Evolutionary conservation across 106 monocot species (phyloP), one percentile per base, ranked within the genome.

Genomic region (Dendrobium nobile): DNA sequence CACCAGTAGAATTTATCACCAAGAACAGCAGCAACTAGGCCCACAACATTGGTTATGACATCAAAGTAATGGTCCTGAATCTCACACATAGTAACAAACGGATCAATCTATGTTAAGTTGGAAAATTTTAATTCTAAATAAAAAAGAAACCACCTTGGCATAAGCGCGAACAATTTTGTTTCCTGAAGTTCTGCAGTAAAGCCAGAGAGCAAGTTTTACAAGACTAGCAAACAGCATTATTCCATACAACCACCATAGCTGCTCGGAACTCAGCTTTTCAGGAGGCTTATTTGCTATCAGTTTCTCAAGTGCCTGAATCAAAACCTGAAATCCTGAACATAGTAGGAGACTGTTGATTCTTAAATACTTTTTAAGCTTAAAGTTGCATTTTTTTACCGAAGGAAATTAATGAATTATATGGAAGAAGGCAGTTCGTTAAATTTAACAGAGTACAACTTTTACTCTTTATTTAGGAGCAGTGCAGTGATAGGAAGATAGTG

Each of bases 31-130:
- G 97, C 92, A 81, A 84, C 91, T 77, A 98, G 77, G 18, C 97
- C 97, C 54, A 94, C 82, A 81, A 92, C 82, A 80, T 98, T 98
- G 37, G 97, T 98, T 47, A 98, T 85, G 33, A 98, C 97, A 84
- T 98, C 97, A 81, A 92, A 98, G 79, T 90, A 98, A 82, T 98
- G 97, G 80, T 94, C 97, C 97, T 98, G 79, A 6, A 67, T 51
- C 31, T 43, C 77, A 68, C 31, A 80, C 4, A 48, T 8, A 82
- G 26, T 33, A 41, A 13, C 9, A 43, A 67, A 18, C 2, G 19
- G 13, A 74, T 74, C 20, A 41, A 42, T 43, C 40, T n/a, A 61
- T 61, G 61, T 61, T 61, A 3, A 61, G 22, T 16, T 74, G 41
- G 20, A 9, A 74, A 40, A 43, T 44, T n/a, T 31, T 10, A 61